Conservation (phyloP, 495 filamentous ascomycete genomes). For the Penicillium herquei region DNA sequence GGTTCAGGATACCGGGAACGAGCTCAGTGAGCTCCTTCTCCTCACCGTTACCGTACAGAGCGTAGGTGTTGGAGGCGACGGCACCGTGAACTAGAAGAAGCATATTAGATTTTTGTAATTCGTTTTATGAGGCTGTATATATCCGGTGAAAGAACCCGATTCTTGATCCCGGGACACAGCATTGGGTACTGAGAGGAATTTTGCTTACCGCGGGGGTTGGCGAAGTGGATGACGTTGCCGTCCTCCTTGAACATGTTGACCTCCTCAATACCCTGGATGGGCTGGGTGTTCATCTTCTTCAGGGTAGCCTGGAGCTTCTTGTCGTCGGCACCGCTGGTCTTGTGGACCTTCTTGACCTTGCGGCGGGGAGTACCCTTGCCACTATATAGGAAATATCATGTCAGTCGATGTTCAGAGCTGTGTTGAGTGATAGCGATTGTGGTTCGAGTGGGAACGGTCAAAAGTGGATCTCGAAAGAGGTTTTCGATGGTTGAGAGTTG, state of each 20-base stretch:
- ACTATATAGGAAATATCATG: slow-evolving; percentile 44
- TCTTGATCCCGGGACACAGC: neutral
- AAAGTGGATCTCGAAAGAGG: no score
- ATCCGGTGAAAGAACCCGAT: neutral
- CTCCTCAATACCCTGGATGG: slow-evolving; percentile 98
- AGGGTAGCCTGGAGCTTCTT: slow-evolving; percentile 96
- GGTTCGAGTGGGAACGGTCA: neutral
- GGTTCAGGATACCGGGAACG: slow-evolving; percentile 98
- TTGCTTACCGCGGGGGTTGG: slow-evolving; percentile 84
- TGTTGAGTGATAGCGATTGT: neutral
- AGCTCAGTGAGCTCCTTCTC: slow-evolving; percentile 99
- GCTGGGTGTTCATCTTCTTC: slow-evolving; percentile 95
- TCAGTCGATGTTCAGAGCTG: slow-evolving; percentile 9
- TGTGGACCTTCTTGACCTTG: slow-evolving; percentile 97
- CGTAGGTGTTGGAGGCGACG: slow-evolving; percentile 96
- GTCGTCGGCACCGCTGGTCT: slow-evolving; percentile 88
- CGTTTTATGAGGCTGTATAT: neutral
- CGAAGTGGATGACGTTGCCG: slow-evolving; percentile 99
- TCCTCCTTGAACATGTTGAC: slow-evolving; percentile 99
- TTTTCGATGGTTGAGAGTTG: no score
- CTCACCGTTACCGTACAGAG: slow-evolving; percentile 97
- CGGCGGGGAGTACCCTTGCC: slow-evolving; percentile 97
- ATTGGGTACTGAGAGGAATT: neutral
- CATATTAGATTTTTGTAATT: neutral
- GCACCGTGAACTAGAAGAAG: slow-evolving; percentile 78